phyloP scores from a whole-genome alignment of 257 asterid genomes.

The Ehretia macrophylla region DNA sequence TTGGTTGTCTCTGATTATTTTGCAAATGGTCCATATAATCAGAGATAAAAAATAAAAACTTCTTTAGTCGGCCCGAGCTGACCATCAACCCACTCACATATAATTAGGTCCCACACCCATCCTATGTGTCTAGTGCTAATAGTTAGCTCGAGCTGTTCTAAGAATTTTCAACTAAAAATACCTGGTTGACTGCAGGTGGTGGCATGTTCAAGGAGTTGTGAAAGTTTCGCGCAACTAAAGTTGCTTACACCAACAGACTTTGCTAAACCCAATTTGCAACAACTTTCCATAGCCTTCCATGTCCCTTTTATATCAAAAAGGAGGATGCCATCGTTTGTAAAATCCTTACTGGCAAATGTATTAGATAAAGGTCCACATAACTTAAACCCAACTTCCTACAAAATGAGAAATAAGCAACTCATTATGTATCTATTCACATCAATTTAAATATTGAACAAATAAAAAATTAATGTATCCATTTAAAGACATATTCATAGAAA shows the following conservation, averaged over 20 bases:
- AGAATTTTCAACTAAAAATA: constrained; percentile 5
- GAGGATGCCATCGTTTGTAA: constrained; percentile 23
- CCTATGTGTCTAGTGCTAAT: too few relatives aligned
- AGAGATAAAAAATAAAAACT: too few relatives aligned
- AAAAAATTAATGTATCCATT: too few relatives aligned
- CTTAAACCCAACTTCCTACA: constrained; percentile 48
- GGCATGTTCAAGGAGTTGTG: constrained; percentile 35
- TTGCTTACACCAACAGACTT: constrained; percentile 72
- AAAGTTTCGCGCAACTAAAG: constrained; percentile 40
- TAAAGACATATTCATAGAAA: too few relatives aligned
- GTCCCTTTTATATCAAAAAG: constrained; percentile 43
- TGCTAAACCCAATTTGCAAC: constrained; percentile 48
- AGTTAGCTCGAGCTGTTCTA: too few relatives aligned
- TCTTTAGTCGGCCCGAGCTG: too few relatives aligned
- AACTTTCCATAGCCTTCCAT: constrained; percentile 74
- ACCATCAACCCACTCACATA: too few relatives aligned
- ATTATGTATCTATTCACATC: not conserved
- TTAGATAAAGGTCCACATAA: constrained; percentile 57
- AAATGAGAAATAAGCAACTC: not conserved
- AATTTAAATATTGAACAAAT: too few relatives aligned
- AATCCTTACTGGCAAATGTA: constrained; percentile 45
- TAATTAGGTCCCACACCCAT: too few relatives aligned
- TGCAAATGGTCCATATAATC: too few relatives aligned
- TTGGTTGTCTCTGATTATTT: too few relatives aligned
- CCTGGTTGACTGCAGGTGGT: constrained; percentile 61